Evolutionary conservation across 2,329 filamentous ascomycete species (phyloP), one percentile per base, ranked within the genome.

Genomic region (Aspergillus nomiae): DNA sequence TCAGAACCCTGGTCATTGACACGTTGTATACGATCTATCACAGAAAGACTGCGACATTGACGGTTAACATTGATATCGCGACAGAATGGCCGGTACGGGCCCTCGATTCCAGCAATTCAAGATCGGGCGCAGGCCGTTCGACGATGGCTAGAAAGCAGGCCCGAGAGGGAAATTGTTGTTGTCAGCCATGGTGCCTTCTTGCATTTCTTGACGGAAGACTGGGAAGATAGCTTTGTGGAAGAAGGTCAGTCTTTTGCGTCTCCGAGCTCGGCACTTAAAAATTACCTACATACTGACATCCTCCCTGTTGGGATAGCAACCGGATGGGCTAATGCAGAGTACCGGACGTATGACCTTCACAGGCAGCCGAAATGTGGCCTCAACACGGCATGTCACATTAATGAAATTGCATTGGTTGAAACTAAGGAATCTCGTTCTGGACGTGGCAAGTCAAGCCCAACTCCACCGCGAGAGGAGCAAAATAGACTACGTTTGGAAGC

Each of bases 271-370:
- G 26, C 26, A 28, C 26, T 4, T 2, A 4, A 28, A 28, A 3
- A 28, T 28, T 4, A 5, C 26, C 26, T 41, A 19, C 34, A 5
- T 10, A 36, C 36, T 57, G 36, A 57, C 55, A 24, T 34, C 10
- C 24, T 58, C 4, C 26, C 32, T 21, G n/a, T 41, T 50, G 16
- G 21, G 16, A 46, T 67, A 88, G 87, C 86, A 43, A 92, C 89
- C 6, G 88, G 85, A 4, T 92, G 90, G 90, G 73, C 76, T 7
- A 92, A 92, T 73, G 86, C 87, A 56, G 89, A 92, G 76, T 87
- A 80, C 70, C 85, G 90, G 61, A 86, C 86, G 2, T 92, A 87
- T 73, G 80, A 83, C 54, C 41, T 50, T 16, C 7, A 43, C 7
- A 43, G 14, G 2, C 14, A 19, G 14, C 7, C 12, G 7, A n/a